phyloP scores from a whole-genome alignment of 2,329 filamentous ascomycete species.

The Calonectria leucothoes region DNA sequence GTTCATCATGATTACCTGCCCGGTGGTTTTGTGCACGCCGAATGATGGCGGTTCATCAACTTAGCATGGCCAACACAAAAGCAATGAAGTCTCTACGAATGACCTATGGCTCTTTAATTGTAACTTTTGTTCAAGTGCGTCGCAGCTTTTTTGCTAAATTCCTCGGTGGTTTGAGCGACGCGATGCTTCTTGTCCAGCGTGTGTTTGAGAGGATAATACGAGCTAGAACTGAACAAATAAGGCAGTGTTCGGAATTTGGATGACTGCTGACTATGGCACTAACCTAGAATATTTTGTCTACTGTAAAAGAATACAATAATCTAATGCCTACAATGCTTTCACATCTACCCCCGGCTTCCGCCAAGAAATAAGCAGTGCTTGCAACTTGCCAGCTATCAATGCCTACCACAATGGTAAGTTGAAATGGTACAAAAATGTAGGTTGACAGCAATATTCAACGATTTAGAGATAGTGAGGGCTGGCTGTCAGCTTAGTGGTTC shows the following conservation, averaged over 20 bases:
- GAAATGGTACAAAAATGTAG: background rate
- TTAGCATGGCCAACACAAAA: background rate
- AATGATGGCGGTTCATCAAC: background rate
- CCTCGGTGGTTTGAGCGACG: background rate
- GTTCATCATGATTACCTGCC: too few species aligned
- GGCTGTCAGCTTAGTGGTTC: background rate
- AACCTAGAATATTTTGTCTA: background rate
- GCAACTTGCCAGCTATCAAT: background rate
- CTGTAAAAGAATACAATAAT: background rate
- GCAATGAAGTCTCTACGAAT: background rate
- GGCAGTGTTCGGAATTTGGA: background rate
- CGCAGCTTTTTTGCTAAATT: too few species aligned
- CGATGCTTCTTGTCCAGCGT: background rate
- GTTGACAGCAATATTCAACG: accelerated
- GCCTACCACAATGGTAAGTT: background rate
- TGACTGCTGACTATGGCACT: background rate
- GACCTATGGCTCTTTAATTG: background rate
- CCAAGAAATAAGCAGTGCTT: background rate
- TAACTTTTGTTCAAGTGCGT: background rate
- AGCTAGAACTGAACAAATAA: background rate
- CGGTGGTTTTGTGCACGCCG: background rate
- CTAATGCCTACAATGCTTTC: background rate
- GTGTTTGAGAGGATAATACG: background rate
- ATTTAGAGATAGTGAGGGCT: background rate
- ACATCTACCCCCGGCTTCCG: too few species aligned